Base-by-base conservation (phyloP, 805 yeast species). In the Sugiyamaella boreocaroliniensis region DNA sequence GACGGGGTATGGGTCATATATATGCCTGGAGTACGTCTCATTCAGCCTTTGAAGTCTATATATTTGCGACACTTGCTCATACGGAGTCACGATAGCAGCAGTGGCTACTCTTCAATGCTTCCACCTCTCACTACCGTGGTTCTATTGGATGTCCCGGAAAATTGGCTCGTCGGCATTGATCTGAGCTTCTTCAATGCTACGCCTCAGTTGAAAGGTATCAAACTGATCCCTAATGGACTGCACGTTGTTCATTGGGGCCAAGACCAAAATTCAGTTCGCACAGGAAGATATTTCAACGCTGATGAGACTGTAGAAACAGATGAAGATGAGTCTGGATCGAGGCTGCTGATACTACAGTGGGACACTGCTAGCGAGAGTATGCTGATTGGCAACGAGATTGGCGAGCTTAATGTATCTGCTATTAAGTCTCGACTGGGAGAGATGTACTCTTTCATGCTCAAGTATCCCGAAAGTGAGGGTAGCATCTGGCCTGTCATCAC, bases 201-300 rank as follows among this genome's bases (percentile, higher is more conserved):
- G 22, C 54, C 64, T 9, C 51, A 66, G 1, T 67, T 78, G 20
- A 68, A 65, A 52, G 87, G 87, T 0, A 71, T 83, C 56, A 80
- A 80, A 56, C 64, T 67, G 15, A 67, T 83, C 3, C 73, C 79
- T 0, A 53, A 63, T 2, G 87, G 87, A 0, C 46, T 73, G 0
- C 88, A 83, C 63, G 64, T 80, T 1, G 58, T 82, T 11, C 87
- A 83, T 64, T 74, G 77, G 66, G 76, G 79, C 0, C 64, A 65
- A 42, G 65, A 61, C 48, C 56, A 61, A 5, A 49, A 60, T 41
- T 78, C 71, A 58, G 65, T 69, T 58, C 70, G 74, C 52, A 58
- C 63, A 51, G 84, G 83, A 2, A 45, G 43, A 29, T 55, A 53
- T 64, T 63, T 60, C 70, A 40, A 40, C 7, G 68, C 75, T 22